Base-by-base conservation (phyloP, 1,139 yeast species). In the Yamadazyma sp. region DNA sequence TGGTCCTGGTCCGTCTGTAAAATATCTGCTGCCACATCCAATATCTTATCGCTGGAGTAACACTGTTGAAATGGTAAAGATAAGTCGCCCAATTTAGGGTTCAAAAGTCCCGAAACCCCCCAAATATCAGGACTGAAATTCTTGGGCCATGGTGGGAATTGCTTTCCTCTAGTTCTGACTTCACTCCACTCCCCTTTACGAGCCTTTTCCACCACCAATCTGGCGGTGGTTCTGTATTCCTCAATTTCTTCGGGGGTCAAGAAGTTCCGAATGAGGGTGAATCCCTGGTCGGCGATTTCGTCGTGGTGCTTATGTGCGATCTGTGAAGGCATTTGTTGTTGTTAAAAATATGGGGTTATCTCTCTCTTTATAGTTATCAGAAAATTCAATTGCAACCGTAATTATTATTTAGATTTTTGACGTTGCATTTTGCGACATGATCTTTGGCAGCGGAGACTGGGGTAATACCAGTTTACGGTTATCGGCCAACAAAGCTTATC, bases 141-240 rank as follows among this genome's bases (percentile, higher is more conserved):
- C 45, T 62, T 60, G 11, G 80, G 80, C 81, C 82, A 76, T 16
- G 82, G 81, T 4, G 82, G 81, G 49, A 76, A 76, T 51, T 76
- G 81, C 46, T 76, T 76, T 5, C 80, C 80, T 36, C 74, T 56
- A 4, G 80, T 74, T 50, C 82, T 63, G 11, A 76, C 79, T 33
- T 68, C 62, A 12, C 72, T 62, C 81, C 81, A 76, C 9, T 71
- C 59, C 2, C 81, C 82, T 6, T 59, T 66, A 33, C 82, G 61
- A 14, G 80, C 78, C 28, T 61, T 50, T 27, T 67, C 59, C 17
- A 75, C 68, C n/a, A 74, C 60, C n/a, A 51, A 48, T 37, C 70
- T 63, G 1, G 80, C 62, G 0, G 76, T 73, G 6, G 46, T 42
- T 35, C 54, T 54, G 50, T 73, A 74, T 29, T 51, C 46, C 18